These are phyloP conservation scores for Viola pubescens DNA, from an alignment of 441 rosid genomes.

Conservation along the genomic window DNA sequence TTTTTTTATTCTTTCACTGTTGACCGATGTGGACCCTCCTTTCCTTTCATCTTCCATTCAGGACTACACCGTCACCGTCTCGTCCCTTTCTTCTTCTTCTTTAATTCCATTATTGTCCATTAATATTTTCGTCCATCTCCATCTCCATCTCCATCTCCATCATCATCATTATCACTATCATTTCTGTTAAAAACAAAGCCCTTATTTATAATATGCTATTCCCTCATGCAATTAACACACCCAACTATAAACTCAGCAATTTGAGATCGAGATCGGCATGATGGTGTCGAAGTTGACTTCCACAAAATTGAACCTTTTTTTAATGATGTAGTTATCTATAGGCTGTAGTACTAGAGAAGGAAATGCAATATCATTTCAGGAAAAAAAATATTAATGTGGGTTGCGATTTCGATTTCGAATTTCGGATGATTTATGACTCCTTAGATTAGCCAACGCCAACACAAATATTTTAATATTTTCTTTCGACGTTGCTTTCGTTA, in stretches of 20 bases:
- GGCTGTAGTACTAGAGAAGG: background rate
- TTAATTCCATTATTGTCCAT: background rate
- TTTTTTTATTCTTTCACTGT: too few species aligned
- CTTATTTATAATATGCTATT: background rate
- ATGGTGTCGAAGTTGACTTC: slow-evolving; percentile 26
- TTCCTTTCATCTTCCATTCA: background rate
- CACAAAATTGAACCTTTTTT: background rate
- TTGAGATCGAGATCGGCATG: background rate
- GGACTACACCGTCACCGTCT: slow-evolving; percentile 4
- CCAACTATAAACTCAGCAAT: background rate
- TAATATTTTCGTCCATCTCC: background rate
- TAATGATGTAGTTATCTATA: slow-evolving; percentile 1
- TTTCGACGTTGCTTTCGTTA: too few species aligned
- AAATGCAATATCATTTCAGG: too few species aligned
- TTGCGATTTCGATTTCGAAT: slow-evolving; percentile 6
- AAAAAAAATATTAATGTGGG: too few species aligned
- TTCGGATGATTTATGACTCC: slow-evolving; percentile 15
- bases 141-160: too few species aligned
- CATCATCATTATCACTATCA: background rate
- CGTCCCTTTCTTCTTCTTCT: slow-evolving; percentile 13
- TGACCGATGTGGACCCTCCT: slow-evolving; percentile 4
- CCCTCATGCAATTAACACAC: slow-evolving; percentile 8
- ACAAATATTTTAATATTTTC: too few species aligned
- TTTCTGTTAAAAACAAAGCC: slow-evolving; percentile 1
- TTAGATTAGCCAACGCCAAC: too few species aligned